Percentiles rank a stretch among this genome's conserved stretches.
These are phyloP conservation scores for Pleurotus ostreatus DNA, from an alignment of 768 basidiomycete species.

Conservation along the genomic window DNA sequence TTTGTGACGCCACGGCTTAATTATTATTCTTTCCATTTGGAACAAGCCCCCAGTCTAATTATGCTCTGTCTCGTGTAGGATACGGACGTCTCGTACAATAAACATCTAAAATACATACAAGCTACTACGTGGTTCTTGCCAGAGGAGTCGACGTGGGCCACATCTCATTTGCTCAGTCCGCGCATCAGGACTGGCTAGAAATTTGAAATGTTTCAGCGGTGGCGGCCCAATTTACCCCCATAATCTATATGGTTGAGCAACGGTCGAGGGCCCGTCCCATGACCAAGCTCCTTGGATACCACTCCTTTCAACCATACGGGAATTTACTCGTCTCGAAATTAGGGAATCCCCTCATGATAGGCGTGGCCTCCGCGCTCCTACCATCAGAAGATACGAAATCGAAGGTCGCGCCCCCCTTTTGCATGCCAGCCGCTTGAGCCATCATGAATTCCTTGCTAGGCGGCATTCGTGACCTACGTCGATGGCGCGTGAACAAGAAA, in stretches of 20 bases:
- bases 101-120: background rate
- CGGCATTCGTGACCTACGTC: constrained; percentile 36
- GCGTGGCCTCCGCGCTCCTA: background rate
- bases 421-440: constrained; percentile 10
- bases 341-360: background rate
- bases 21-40: background rate
- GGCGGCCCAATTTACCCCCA: background rate
- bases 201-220: no score
- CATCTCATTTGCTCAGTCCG: no score
- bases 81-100: background rate
- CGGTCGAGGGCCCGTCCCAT: background rate
- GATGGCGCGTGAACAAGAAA: constrained; percentile 39
- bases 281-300: background rate
- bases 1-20: background rate
- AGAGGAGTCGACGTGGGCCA: no score
- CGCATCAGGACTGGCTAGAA: no score
- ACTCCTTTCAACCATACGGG: background rate
- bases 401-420: background rate
- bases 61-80: no score
- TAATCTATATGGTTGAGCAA: background rate
- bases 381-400: background rate
- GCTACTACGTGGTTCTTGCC: background rate
- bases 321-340: background rate
- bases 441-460: constrained; percentile 60
- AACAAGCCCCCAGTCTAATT: no score